phyloP scores from a whole-genome alignment of 257 asterid genomes.

The Nemophila menziesii region DNA sequence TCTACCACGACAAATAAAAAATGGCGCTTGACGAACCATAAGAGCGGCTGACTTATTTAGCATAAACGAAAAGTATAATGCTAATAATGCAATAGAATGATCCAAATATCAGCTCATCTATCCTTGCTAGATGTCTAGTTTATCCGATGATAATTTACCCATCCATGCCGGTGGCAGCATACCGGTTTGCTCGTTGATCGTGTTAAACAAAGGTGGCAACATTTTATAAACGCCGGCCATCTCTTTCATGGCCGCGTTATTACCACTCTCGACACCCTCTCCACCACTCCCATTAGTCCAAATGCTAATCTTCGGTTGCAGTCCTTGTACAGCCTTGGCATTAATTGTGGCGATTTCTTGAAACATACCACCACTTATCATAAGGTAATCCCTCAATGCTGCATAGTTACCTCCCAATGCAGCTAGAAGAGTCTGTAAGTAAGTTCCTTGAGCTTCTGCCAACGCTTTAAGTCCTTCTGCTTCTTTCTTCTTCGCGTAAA shows the following conservation, averaged over 20 bases:
- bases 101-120: neutral
- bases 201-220: constrained; percentile 3
- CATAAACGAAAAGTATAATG: neutral
- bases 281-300: constrained; percentile 3
- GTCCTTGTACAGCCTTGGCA: neutral
- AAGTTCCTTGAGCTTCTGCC: constrained; percentile 3
- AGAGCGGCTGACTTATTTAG: neutral
- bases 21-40: no score
- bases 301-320: constrained; percentile 7
- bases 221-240: constrained; percentile 1
- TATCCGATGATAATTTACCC: neutral
- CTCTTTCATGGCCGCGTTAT: constrained; percentile 3
- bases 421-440: neutral
- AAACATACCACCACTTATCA: constrained; percentile 8
- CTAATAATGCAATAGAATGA: neutral
- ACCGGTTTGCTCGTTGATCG: constrained; percentile 1
- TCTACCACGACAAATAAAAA: no score
- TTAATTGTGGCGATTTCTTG: constrained; percentile 5
- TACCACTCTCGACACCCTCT: constrained; percentile 1
- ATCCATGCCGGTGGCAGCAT: constrained; percentile 2
- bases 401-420: constrained; percentile 5
- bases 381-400: constrained; percentile 3
- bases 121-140: neutral
- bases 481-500: constrained; percentile 1
- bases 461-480: constrained; percentile 3